These are phyloP conservation scores for Protostelium mycophagum DNA, from an alignment of 78 protist species.

Conservation along the genomic window DNA sequence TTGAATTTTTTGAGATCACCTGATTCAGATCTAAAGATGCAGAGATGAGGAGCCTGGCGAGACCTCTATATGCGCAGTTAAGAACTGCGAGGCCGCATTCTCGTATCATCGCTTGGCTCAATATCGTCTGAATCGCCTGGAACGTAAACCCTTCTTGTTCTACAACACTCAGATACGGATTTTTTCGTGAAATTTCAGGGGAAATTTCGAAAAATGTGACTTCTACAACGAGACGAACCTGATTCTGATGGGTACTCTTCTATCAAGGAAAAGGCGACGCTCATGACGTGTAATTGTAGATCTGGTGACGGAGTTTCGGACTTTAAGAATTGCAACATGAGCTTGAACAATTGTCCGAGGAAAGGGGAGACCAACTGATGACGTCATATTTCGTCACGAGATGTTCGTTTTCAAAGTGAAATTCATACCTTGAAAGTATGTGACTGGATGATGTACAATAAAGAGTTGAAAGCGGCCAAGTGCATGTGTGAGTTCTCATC, in stretches of 20 bases:
- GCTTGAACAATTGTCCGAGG: neutral
- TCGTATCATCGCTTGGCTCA: neutral
- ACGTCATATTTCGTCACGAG: no score
- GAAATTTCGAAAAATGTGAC: no score
- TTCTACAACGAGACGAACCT: no score
- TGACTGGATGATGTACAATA: neutral
- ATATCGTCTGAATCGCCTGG: neutral
- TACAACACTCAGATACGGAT: no score
- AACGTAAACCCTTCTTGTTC: neutral
- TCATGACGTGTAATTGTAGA: neutral
- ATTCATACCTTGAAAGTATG: neutral
- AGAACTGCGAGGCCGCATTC: neutral
- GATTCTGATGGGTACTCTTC: neutral
- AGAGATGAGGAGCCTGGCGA: neutral
- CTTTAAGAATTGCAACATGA: neutral
- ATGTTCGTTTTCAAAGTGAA: neutral
- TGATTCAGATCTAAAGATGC: neutral
- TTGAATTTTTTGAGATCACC: neutral
- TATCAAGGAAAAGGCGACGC: neutral
- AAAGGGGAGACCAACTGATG: neutral
- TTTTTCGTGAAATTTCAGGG: no score
- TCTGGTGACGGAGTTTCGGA: neutral
- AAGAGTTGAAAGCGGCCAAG: neutral
- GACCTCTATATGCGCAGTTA: neutral
- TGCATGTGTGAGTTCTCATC: neutral